Evolutionary conservation across 805 yeast species (phyloP), one percentile per base, ranked within the genome.

Genomic region (Priceomyces haplophilus): DNA sequence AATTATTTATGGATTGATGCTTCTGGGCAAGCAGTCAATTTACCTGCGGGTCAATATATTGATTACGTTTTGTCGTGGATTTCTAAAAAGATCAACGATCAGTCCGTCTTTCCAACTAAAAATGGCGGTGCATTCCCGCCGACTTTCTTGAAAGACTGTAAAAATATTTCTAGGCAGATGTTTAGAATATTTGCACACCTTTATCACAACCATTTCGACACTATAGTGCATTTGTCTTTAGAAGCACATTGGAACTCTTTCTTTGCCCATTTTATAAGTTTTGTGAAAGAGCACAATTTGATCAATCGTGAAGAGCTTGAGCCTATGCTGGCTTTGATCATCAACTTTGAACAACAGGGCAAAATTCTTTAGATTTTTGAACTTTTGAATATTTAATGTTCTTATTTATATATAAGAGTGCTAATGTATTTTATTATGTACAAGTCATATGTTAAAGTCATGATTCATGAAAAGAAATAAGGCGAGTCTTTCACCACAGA

Each of bases 221-320:
- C 85, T 58, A 78, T 91, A 18, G 81, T 91, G n/a, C 97, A 93
- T 61, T 66, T 93, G 45, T 83, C 95, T 1, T 64, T 93, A 46
- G 99, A 93, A 61, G 97, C 98, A 0, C 98, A 93, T 61, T 93
- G 96, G 96, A 93, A 93, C 63, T 90, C 98, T 3, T 87, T 90
- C 54, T 93, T 95, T 65, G 93, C 96, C 12, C 99, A 93, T 61
- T 93, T 86, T 56, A 78, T 91, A 34, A 84, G 96, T 41, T 88
- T 93, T 57, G 79, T 85, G 11, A 83, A 84, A 51, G 96, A 89
- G 50, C 93, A 88, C 62, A 83, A 79, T 41, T 75, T 93, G 50
- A 72, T 93, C 27, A 98, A 89, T 46, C 70, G 80, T 40, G 72
- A 74, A 42, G 99, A 93, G 50, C 66, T 89, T 62, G 85, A 74